Evolutionary conservation across 768 basidiomycete species (phyloP), one percentile per base, ranked within the genome.

Genomic region (Lactarius pseudohatsudake): DNA sequence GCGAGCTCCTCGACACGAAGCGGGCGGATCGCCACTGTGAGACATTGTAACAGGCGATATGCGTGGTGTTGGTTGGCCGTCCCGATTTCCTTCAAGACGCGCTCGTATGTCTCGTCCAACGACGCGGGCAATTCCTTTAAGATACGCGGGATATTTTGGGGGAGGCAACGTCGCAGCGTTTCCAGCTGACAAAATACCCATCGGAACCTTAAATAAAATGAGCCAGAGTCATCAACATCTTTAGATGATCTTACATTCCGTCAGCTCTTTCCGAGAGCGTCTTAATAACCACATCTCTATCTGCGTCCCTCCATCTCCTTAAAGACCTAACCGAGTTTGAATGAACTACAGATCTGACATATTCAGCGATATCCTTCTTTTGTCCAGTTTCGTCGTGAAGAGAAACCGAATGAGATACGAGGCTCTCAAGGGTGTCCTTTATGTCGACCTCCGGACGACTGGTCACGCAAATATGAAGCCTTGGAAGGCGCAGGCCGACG

Each of bases 31-130:
- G 47, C 22, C n/a, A 47, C 47, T 4, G 47, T 22, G n/a, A 47
- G 47, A 22, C 47, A 47, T 47, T 47, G 47, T 22, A 47, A 47
- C n/a, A 47, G n/a, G 22, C n/a, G 47, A 47, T 22, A 11, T 22
- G n/a, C 47, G 47, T 47, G n/a, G 2, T 22, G 10, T 47, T 10
- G n/a, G 47, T 47, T 22, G 4, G 47, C 10, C n/a, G 1, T 47
- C n/a, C 47, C 10, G n/a, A 47, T 47, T 47, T 47, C 47, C n/a
- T 47, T 47, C 47, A 47, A 47, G 2, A 47, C 10, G 10, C n/a
- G 47, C 47, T 47, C n/a, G n/a, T 47, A 47, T 47, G 47, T 47
- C 47, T 47, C 47, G n/a, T 47, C 47, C 47, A 47, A 22, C n/a
- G n/a, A 22, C 2, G n/a, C 47, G 11, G 47, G 47, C 10, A 47